Evolutionary conservation across 768 basidiomycete species (phyloP), one percentile per base, ranked within the genome.

Genomic region (Tulasnella calospora): DNA sequence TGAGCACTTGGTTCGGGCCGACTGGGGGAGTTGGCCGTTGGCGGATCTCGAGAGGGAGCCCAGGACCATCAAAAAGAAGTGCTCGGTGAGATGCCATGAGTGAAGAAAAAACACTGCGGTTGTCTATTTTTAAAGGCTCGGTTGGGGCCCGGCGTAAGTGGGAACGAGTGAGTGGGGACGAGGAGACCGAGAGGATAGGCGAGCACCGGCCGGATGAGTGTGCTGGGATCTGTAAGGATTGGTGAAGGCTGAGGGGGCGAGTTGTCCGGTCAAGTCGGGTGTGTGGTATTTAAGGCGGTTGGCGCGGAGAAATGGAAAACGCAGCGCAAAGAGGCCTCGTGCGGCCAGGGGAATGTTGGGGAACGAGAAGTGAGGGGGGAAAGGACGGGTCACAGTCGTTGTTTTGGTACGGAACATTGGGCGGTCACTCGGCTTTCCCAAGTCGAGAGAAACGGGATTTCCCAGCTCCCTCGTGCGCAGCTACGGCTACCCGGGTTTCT

Each of bases 331-430:
- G 61, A 67, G 30, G 61, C 61, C 61, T 67, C 61, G 61, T 67
- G 61, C 61, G 61, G 61, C 13, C 33, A 27, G 33, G 61, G 61
- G 61, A 35, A 67, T n/a, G 61, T 13, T 33, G 61, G 61, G 61
- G 61, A 27, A 67, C 30, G 27, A 67, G 61, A 44, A 44, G 23
- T 27, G 51, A 51, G 33, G 61, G 51, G 57, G 61, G 61, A 67
- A 67, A 67, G 30, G 61, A 67, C 61, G 61, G 61, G 33, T 67
- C 61, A 67, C 61, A 67, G 61, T 67, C 61, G 61, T 67, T 67
- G 61, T 67, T 67, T 67, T 67, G 61, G 61, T 19, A 35, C 61
- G 61, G 61, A 67, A 67, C 61, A 30, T 67, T 27, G 61, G 15
- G 15, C 55, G 61, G 27, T 67, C n/a, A 33, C 61, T 67, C 61